These are phyloP conservation scores for Saksenaea oblongispora DNA, from an alignment of 371 early-diverging fungal species.

Conservation along the genomic window DNA sequence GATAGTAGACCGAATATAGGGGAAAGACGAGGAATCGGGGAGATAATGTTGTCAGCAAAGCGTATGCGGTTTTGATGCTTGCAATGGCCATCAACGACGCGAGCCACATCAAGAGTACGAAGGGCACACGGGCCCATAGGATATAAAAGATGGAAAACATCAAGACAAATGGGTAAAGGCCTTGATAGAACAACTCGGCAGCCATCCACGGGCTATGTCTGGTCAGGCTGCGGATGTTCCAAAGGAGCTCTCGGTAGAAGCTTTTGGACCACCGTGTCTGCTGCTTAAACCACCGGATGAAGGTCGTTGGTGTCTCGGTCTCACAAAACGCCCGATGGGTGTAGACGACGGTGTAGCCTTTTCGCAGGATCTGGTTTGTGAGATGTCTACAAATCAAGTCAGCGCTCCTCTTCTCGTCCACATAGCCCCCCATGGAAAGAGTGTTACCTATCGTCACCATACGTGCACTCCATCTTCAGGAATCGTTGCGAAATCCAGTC, in stretches of 20 bases:
- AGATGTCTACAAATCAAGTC: constrained; percentile 40
- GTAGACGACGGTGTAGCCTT: constrained; percentile 59
- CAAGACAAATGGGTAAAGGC: constrained; percentile 66
- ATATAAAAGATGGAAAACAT: constrained; percentile 56
- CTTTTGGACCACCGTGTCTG: constrained; percentile 75
- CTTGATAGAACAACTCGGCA: constrained; percentile 62
- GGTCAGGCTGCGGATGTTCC: constrained; percentile 57
- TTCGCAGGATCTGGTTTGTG: constrained; percentile 58
- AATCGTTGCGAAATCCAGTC: constrained; percentile 62
- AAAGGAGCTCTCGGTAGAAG: constrained; percentile 65
- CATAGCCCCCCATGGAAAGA: too few species aligned
- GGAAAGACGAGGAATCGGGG: constrained; percentile 54
- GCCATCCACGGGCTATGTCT: constrained; percentile 71
- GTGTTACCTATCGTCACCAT: constrained; percentile 63
- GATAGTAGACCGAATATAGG: constrained; percentile 54
- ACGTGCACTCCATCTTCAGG: constrained; percentile 64
- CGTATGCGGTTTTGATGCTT: constrained; percentile 52
- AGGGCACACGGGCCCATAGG: constrained; percentile 36
- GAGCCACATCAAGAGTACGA: constrained; percentile 51
- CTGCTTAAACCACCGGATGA: constrained; percentile 67
- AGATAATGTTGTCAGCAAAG: constrained; percentile 35
- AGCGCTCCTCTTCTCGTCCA: too few species aligned
- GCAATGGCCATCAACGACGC: constrained; percentile 47
- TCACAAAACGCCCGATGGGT: constrained; percentile 66
- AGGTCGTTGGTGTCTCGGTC: constrained; percentile 61